A percentile compares a stretch with the other conserved stretches of the same genome.
These are phyloP conservation scores for Phytophthora syringae DNA, from an alignment of 352 stramenopile genomes.

Conservation along the genomic window DNA sequence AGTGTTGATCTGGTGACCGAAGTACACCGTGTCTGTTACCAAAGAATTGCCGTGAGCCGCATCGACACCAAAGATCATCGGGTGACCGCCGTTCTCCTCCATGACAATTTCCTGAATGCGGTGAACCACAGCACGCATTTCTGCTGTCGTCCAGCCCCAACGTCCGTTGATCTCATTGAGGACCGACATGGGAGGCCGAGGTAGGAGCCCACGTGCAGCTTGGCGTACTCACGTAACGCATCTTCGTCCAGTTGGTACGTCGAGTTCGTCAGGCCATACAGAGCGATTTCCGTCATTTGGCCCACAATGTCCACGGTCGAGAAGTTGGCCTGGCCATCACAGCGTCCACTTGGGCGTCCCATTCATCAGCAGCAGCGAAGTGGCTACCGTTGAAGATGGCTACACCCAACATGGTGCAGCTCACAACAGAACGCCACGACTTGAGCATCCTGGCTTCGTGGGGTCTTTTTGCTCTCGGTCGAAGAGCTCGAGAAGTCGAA, in stretches of 20 bases:
- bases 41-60: conserved; percentile 70
- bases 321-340: conserved; percentile 27
- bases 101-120: conserved; percentile 41
- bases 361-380: too few species aligned
- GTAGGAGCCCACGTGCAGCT: conserved; percentile 83
- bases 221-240: conserved; percentile 58
- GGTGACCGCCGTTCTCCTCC: conserved; percentile 22
- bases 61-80: conserved; percentile 26
- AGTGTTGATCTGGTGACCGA: conserved; percentile 15
- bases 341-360: conserved; percentile 11
- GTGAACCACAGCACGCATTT: conserved; percentile 8
- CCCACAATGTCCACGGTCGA: conserved; percentile 20
- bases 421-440: conserved; percentile 11
- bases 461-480: not conserved
- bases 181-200: conserved; percentile 28
- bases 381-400: not conserved
- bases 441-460: conserved; percentile 10
- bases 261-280: conserved; percentile 19
- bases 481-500: not conserved
- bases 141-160: conserved; percentile 18
- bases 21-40: conserved; percentile 56
- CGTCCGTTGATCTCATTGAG: conserved; percentile 6
- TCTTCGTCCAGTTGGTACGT: conserved; percentile 24
- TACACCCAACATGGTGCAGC: not conserved
- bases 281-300: conserved; percentile 26